Evolutionary conservation across 2,329 filamentous ascomycete genomes (phyloP), one percentile per base, ranked within the genome.

Genomic region (Myriangium duriaei): DNA sequence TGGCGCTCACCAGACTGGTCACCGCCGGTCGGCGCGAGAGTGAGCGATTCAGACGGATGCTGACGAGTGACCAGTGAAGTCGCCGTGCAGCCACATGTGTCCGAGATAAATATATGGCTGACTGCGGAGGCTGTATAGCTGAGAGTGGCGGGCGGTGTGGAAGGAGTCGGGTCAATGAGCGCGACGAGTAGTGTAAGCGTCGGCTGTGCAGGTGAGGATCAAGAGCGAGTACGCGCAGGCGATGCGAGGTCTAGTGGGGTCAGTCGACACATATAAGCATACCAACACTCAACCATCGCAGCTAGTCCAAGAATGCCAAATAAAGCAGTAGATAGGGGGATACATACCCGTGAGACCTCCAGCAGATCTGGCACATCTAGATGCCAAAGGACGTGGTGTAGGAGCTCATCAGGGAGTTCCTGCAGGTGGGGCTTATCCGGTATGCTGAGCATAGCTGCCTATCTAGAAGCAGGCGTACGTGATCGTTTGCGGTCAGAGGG

Each of bases 21-120:
- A 71, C 64, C 2, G 72, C 69, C 0, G 77, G 78, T 1, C 79
- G 67, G 6, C 66, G 59, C 12, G 72, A 68, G 2, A 83, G 64
- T 9, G 71, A 69, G 33, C 72, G 71, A 16, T 76, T 71, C 4
- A 84, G 65, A 18, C 72, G 72, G 49, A 82, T 82, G 36, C 71
- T 70, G 4, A 76, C 71, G 2, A 84, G 65, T 11, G 69, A 77
- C 40, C 76, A 70, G 32, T 71, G 72, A 2, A 84, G 67, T 14
- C 67, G 64, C 13, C 76, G 71, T 3, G 78, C 79, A 15, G 78
- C 69, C 32, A 78, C 66, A 21, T 77, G 72, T 11, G 75, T 82
- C 39, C 69, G 65, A 29, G 76, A 79, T 30, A 81, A 58, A 57
- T 81, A 79, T 51, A 84, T 81, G 53, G 65, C 69, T 29, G 76